Evolutionary conservation across 169 alveolate genomes (phyloP), one percentile per base, ranked within the genome.

Genomic region (Besnoitia besnoiti): DNA sequence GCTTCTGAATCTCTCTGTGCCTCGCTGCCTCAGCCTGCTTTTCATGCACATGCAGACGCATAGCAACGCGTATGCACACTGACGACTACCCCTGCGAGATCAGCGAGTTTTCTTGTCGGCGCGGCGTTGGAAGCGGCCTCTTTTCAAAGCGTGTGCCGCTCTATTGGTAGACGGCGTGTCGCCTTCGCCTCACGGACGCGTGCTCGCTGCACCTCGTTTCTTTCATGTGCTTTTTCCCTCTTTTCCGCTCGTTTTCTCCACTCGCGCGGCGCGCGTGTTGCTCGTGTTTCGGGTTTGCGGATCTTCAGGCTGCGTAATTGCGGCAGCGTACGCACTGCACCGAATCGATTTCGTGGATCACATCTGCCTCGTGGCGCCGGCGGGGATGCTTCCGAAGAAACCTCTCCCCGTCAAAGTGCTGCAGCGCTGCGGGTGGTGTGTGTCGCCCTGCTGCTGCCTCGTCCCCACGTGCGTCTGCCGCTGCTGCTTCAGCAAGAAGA

Each of bases 381-480:
- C 85, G 2, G 85, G 85, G 2, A 3, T 77, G 49, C 85, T 77
- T 35, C 85, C 85, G 12, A 37, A 77, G 5, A 77, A 77, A 30
- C 85, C 85, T 8, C 30, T 77, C 37, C 55, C 85, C 59, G 85
- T 77, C 59, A 40, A 21, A 27, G 46, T 77, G 19, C 85, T 77
- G 51, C 85, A 77, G 55, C 85, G 55, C 55, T 77, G 51, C 55
- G 85, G 85, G 19, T 77, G 85, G 49, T 42, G 49, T 30, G 49
- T 37, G 35, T 40, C 85, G 33, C 85, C 85, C 39, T 44, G 33
- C 30, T 77, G 55, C 85, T 77, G 49, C 59, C 40, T 21, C 35
- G 33, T 77, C 8, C 85, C 85, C 55, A 27, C 46, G 19, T 77
- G 85, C 85, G 39, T 77, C 85, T 77, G 85, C 33, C 85, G 85